Evolutionary conservation across 495 filamentous ascomycete genomes (phyloP), one percentile per base, ranked within the genome.

Genomic region (Zalerion maritima): DNA sequence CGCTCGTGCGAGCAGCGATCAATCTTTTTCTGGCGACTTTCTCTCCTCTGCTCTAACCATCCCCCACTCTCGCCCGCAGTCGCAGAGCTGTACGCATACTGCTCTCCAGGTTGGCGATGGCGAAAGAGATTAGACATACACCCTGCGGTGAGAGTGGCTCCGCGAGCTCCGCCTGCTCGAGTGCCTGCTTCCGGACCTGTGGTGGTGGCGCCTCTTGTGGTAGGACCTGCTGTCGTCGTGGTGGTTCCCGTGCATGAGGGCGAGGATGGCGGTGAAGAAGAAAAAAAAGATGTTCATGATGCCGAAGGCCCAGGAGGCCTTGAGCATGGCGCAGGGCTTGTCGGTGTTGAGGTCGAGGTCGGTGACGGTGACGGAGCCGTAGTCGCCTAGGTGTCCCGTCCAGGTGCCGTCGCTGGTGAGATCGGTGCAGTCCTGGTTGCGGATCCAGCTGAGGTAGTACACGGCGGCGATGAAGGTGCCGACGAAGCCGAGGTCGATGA

Each of bases 251-350:
- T 78, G 66, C 29, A 79, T 51, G 22, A 72, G 57, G 3, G 78
- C 73, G 12, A 78, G 40, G 6, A 78, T 45, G 16, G 58, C 60
- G 1, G 83, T 87, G 44, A 81, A 55, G 45, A 76, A 70, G 52
- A 93, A 94, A 53, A 87, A 81, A 18, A 91, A 55, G 29, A 57
- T 57, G 42, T 89, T 82, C 73, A 93, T 87, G 43, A 94, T 93
- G 1, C 71, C 85, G 35, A 94, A 67, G 2, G 81, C 85, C 38
- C 80, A 94, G 37, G 58, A 64, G 1, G 85, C 74, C 69, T 94
- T 93, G 31, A 87, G 67, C 82, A 94, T 87, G 11, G 70, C 68
- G 52, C 85, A 94, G 2, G 64, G 66, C 66, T 87, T 87, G 46
- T 85, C 67, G 14, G 73, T 42, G 8, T 60, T 45, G 3, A 72